phyloP scores from a whole-genome alignment of 2,329 filamentous ascomycete species.

The Cryoendolithus antarcticus region DNA sequence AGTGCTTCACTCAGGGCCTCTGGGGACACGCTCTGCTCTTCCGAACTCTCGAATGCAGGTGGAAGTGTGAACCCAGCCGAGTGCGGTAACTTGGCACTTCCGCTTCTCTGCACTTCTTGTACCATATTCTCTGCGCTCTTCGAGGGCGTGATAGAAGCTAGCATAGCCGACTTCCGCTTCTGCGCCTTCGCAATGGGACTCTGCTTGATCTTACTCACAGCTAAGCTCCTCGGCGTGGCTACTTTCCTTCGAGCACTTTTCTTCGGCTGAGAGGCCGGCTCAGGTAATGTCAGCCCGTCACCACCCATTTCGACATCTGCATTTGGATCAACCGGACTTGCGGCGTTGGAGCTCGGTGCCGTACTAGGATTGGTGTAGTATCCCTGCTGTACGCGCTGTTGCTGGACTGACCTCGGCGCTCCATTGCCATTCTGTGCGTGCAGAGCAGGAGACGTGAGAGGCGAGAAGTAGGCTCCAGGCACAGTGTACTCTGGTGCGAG shows the following conservation, averaged over 20 bases:
- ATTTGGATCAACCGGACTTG: conserved; percentile 32
- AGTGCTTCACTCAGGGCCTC: conserved; percentile 34
- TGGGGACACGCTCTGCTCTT: conserved; percentile 38
- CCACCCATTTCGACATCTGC: conserved; percentile 32
- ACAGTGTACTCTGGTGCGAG: conserved; percentile 46
- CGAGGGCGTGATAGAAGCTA: conserved; percentile 18
- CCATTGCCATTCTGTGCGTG: conserved; percentile 48
- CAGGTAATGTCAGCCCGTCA: conserved; percentile 17
- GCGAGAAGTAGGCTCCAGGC: conserved; percentile 67
- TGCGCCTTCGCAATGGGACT: conserved; percentile 62
- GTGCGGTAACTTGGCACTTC: conserved; percentile 12
- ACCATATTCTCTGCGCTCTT: conserved; percentile 32
- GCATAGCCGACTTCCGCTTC: conserved; percentile 34
- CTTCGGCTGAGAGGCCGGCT: conserved; percentile 28
- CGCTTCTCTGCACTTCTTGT: conserved; percentile 23
- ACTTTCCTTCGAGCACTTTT: conserved; percentile 36
- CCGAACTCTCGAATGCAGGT: conserved; percentile 24
- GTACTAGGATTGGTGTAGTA: conserved; percentile 41
- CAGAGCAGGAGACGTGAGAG: conserved; percentile 67
- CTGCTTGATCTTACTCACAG: conserved; percentile 44
- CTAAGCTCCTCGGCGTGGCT: conserved; percentile 29
- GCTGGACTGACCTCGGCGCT: conserved; percentile 25
- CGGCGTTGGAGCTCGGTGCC: conserved; percentile 37
- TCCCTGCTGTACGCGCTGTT: conserved; percentile 21
- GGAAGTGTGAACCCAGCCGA: conserved; percentile 14